Base-by-base conservation (phyloP, 768 basidiomycete species). In the Tephrocybe sp. region DNA sequence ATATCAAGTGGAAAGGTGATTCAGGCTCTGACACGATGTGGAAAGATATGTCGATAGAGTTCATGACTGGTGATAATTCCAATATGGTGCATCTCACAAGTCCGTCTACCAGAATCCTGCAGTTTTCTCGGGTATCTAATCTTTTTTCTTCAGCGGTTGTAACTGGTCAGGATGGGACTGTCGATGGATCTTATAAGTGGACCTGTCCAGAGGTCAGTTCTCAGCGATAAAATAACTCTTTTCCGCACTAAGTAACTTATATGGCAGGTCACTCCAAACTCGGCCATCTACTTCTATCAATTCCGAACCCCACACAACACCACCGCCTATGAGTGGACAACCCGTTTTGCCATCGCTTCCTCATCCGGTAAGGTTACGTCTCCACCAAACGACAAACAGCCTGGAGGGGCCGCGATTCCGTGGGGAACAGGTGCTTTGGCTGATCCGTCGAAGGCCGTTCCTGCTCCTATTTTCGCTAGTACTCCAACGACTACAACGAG, bases 211-310 rank as follows among this genome's bases (percentile, higher is more conserved):
- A 74, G 55, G 87, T 56, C 73, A 62, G 17, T 3, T 36, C 17
- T 14, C 11, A 17, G n/a, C 35, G 10, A 6, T 4, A 2, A 11
- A 13, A 9, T 5, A 32, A 32, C n/a, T 10, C 11, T 20, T 38
- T 45, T 31, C 32, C n/a, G n/a, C n/a, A n/a, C n/a, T n/a, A n/a
- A n/a, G n/a, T n/a, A n/a, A 13, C 2, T 7, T 35, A 33, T 6
- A 19, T 31, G 19, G 12, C 58, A 87, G 84, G 87, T 90, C 38
- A 71, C 68, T 14, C 77, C 79, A n/a, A 72, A 85, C 64, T 73
- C 88, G 0, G 62, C 80, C 39, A 82, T 91, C 54, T 91, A 90
- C 72, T 92, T 90, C 72, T 89, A 89, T 67, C 87, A 90, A 61
- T 90, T 87, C 72, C 72, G 78, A n/a, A 66, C 79, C 1, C 68